Base-by-base conservation (phyloP, 2,329 filamentous ascomycete genomes). In the Apiospora rasikravindrae region DNA sequence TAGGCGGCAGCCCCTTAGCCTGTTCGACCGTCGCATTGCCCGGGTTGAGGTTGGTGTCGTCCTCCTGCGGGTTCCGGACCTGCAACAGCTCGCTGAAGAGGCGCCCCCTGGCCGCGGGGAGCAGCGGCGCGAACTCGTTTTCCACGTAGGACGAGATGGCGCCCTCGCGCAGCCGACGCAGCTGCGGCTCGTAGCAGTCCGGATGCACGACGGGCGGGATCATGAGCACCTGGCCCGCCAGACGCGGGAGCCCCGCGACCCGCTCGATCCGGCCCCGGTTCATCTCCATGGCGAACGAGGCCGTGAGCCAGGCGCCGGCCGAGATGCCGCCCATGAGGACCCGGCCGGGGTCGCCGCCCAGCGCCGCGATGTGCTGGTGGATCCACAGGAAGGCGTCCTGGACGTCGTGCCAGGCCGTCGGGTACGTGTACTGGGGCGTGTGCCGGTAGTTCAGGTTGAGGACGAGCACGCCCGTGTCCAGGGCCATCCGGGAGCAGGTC, bases 381-480 rank as follows among this genome's bases (percentile, higher is more conserved):
- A 88, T 77, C 89, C 88, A 91, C 24, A 83, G 80, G 44, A 89
- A 87, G 0, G 85, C 84, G 66, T 90, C 89, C 72, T 88, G 84
- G 0, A 82, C 78, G 67, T 91, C 89, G 61, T 86, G 73, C 85
- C 85, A 89, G 0, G 85, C 83, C 0, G 83, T 86, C 0, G 89
- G 89, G 71, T 87, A 90, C 0, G 72, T 75, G 73, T 84, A 80
- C 69, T 90, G 86, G 0, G 89, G 89, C 0, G 88, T 88, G 75
- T 91, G 88, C 0, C 89, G 85, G 76, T 91, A 91, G 74, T 89
- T 88, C 16, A 90, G 81, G 57, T 89, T 88, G 1, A 90, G 75
- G 0, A 90, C 87, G 0, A 86, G 79, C 2, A 86, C 81, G 0
- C 80, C 78, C 0, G 82, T 77, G 5, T 81, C 81, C 16, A 84